Evolutionary conservation across 2,329 filamentous ascomycete species (phyloP).

Genomic region (Zarea fungicola): DNA sequence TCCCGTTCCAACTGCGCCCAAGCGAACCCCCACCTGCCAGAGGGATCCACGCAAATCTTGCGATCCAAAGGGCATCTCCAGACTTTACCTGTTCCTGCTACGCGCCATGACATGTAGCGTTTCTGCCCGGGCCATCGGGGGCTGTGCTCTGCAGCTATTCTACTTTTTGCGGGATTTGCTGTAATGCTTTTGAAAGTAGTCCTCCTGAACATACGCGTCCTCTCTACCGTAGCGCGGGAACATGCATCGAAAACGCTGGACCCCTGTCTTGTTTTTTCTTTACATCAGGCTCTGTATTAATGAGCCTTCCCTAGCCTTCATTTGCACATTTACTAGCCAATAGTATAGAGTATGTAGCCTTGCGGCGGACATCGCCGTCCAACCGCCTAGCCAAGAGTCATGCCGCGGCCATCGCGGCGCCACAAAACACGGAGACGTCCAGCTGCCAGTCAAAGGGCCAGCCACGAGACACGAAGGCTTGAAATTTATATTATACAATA

Average conservation of each 20-base stretch:
- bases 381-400: too few relatives aligned
- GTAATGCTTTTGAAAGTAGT: background rate
- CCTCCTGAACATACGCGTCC: background rate
- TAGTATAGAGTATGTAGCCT: too few relatives aligned
- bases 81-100: background rate
- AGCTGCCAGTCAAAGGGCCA: background rate
- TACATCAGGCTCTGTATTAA: background rate
- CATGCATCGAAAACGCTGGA: background rate
- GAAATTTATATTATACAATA: background rate
- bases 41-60: background rate
- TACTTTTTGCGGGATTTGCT: background rate
- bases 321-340: too few relatives aligned
- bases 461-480: background rate
- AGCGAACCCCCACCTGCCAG: background rate
- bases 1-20: slow-evolving; percentile 5
- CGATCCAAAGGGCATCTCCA: background rate
- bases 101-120: background rate
- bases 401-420: background rate
- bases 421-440: background rate
- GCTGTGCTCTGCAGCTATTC: background rate
- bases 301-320: too few relatives aligned
- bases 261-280: background rate
- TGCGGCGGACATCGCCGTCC: too few relatives aligned
- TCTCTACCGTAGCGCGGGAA: slow-evolving; percentile 2
- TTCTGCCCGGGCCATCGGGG: background rate